phyloP scores from a whole-genome alignment of 176 grass and related monocot genomes.

The Oryza nivara region DNA sequence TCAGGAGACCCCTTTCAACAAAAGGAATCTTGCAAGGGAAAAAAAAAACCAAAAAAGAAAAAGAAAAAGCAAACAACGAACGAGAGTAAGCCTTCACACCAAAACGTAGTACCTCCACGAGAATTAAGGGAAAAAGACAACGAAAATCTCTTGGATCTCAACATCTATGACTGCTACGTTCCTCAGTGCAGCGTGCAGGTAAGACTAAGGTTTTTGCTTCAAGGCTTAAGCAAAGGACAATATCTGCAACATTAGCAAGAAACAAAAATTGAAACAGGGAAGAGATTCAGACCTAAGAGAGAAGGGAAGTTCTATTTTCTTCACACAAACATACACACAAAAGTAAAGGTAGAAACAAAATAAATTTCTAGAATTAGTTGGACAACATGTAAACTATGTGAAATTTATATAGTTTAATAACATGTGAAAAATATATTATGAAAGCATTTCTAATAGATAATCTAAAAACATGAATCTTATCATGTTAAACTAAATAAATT shows the following conservation, averaged over 20 bases:
- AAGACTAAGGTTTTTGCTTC: constrained; percentile 14
- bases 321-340: background rate
- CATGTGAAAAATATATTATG: no score
- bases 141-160: background rate
- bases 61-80: background rate
- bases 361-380: no score
- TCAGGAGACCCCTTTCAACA: background rate
- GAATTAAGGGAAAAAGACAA: background rate
- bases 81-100: background rate
- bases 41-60: background rate
- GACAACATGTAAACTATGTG: no score
- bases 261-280: background rate
- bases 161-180: background rate
- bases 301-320: background rate
- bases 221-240: background rate
- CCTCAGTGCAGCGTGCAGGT: background rate
- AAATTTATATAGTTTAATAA: no score
- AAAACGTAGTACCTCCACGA: background rate
- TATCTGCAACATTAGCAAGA: background rate
- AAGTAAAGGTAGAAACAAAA: no score
- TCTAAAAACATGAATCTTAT: no score
- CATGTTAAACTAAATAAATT: no score
- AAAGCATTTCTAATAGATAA: no score
- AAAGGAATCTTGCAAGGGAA: constrained; percentile 8
- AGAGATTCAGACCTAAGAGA: background rate